Evolutionary conservation across 2,329 filamentous ascomycete species (phyloP).

Genomic region (Ceratocystis papillata): DNA sequence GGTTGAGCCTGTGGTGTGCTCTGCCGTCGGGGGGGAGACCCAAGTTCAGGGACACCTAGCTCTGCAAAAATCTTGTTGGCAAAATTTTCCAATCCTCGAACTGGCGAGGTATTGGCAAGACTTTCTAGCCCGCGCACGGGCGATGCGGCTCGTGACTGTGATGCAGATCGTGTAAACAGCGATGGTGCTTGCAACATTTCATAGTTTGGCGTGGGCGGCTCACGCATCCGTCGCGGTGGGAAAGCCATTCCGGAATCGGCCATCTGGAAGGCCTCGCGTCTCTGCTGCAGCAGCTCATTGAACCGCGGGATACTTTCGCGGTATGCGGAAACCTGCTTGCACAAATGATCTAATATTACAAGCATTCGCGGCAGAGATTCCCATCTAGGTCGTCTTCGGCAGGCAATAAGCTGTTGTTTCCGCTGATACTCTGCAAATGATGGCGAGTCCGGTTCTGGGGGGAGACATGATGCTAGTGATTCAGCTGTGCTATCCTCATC

Average conservation of each 20-base stretch:
- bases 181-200: constrained; percentile 22
- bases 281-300: constrained; percentile 57
- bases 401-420: constrained; percentile 28
- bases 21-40: constrained; percentile 10
- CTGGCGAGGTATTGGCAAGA: constrained; percentile 9
- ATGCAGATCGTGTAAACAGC: constrained; percentile 34
- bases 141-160: constrained; percentile 36
- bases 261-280: constrained; percentile 52
- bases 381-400: constrained; percentile 46
- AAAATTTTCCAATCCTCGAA: constrained; percentile 43
- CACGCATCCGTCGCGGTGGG: constrained; percentile 27
- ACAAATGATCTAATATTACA: constrained; percentile 47
- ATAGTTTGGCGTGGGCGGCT: constrained; percentile 25
- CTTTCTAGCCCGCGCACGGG: constrained; percentile 39
- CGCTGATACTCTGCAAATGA: constrained; percentile 34
- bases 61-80: constrained; percentile 54
- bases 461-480: constrained; percentile 29
- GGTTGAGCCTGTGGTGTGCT: constrained; percentile 38
- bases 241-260: constrained; percentile 41
- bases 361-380: constrained; percentile 46
- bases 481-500: constrained; percentile 29
- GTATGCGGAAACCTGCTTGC: constrained; percentile 52
- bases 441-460: constrained; percentile 34
- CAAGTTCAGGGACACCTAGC: constrained; percentile 40
- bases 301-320: constrained; percentile 58